Evolutionary conservation across 225 moss, liverwort and hornwort genomes (phyloP).

Genomic region (Neckera pumila): DNA sequence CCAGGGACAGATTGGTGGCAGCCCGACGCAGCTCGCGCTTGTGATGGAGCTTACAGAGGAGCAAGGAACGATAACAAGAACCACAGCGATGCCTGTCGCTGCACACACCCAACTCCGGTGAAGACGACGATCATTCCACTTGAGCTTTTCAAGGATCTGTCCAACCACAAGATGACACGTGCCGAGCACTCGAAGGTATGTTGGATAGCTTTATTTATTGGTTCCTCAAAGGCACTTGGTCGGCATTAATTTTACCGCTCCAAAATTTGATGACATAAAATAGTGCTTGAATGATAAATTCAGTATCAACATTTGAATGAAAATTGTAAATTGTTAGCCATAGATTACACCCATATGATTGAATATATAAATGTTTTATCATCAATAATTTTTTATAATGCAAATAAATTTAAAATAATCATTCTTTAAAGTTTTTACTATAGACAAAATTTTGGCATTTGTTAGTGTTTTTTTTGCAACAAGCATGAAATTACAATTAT

Average conservation of each 20-base stretch:
- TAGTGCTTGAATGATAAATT: neutral
- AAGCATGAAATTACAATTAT: neutral
- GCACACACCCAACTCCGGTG: neutral
- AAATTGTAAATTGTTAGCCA: neutral
- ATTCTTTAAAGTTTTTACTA: neutral
- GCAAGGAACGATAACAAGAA: neutral
- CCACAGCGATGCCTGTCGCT: neutral
- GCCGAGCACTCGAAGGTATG: neutral
- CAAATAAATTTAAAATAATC: neutral
- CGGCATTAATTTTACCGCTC: neutral
- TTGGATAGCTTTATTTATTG: neutral
- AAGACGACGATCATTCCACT: neutral
- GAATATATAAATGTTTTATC: neutral
- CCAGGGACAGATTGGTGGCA: neutral
- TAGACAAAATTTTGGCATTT: neutral
- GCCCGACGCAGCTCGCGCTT: neutral
- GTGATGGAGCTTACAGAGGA: neutral
- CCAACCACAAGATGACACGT: neutral
- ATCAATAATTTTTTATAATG: neutral
- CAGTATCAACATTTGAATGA: neutral
- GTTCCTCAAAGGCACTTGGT: neutral
- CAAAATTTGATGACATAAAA: neutral
- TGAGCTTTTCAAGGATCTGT: neutral
- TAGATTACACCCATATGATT: neutral
- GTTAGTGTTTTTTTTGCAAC: neutral